Evolutionary conservation across 2,329 filamentous ascomycete genomes (phyloP), one percentile per base, ranked within the genome.

Genomic region (Fusarium albidum): DNA sequence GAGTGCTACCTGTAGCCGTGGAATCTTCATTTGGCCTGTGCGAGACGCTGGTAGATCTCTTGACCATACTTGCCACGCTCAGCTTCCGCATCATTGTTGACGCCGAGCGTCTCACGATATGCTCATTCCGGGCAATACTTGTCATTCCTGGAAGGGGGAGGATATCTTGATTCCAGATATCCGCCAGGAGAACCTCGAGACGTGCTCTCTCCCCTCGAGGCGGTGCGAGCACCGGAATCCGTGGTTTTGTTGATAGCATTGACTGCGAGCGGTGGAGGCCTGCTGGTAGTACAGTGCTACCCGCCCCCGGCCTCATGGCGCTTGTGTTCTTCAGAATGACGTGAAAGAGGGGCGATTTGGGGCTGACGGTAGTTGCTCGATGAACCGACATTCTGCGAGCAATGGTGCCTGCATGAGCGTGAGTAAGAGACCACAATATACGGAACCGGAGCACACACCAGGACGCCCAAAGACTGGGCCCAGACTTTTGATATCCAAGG

Each of bases 301-400:
- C 66, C 13, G 82, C 73, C 7, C 76, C 70, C 35, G 88, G 83
- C 63, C 86, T 88, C 39, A 85, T 78, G 3, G 84, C 82, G 64
- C 87, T 87, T 1, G 93, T 96, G 67, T 96, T 96, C 68, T 91
- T 94, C 68, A 97, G 85, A 40, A 96, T 89, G 44, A 96, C 86
- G 67, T 95, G 90, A 57, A 83, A 89, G 45, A 89, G 72, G 33
- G 86, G 81, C 12, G 84, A 82, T 63, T 86, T 90, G 12, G 86
- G 80, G 13, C 89, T 87, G 18, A 92, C 79, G 1, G 91, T 91
- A 2, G 88, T 87, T 25, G 91, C 85, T 54, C 91, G 83, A 63
- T 94, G 90, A 57, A 96, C 88, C 3, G 92, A 96, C 64, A 92
- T 82, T 48, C 84, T 83, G 53, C 88, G 83, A 52, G 87, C 83